phyloP scores from a whole-genome alignment of 108 stramenopile species.

The Conticribra guillardii region DNA sequence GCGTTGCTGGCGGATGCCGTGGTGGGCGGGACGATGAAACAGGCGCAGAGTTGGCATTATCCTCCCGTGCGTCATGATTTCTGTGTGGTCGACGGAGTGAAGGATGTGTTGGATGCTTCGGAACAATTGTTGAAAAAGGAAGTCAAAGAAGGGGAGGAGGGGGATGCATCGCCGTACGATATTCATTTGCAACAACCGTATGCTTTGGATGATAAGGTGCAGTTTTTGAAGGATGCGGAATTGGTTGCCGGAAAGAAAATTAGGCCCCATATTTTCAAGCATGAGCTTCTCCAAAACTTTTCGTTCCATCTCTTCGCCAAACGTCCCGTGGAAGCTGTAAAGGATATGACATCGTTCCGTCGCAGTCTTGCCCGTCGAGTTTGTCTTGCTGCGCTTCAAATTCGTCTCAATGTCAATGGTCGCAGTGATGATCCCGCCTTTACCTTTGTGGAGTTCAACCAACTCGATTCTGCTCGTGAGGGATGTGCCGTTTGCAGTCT shows the following conservation, averaged over 20 bases:
- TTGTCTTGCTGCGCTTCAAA: conserved; percentile 93
- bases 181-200: conserved; percentile 80
- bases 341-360: conserved; percentile 83
- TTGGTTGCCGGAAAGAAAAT: conserved; percentile 69
- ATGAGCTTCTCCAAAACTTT: conserved; percentile 92
- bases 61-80: conserved; percentile 91
- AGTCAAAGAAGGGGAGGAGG: conserved; percentile 40
- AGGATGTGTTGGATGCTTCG: conserved; percentile 39
- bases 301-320: conserved; percentile 97
- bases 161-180: conserved; percentile 67
- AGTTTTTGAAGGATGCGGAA: conserved; percentile 68
- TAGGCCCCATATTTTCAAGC: conserved; percentile 91
- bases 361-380: conserved; percentile 88
- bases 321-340: conserved; percentile 92
- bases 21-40: conserved; percentile 76
- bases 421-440: conserved; percentile 93
- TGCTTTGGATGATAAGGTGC: conserved; percentile 79
- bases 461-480: conserved; percentile 95
- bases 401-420: conserved; percentile 94
- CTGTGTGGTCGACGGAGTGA: conserved; percentile 58
- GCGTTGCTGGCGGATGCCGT: conserved; percentile 79
- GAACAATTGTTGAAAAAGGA: conserved; percentile 37
- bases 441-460: conserved; percentile 98
- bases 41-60: conserved; percentile 90
- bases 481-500: conserved; percentile 97